Conservation (phyloP, 371 early-diverging fungal genomes). For the Rhizopus stolonifer region DNA sequence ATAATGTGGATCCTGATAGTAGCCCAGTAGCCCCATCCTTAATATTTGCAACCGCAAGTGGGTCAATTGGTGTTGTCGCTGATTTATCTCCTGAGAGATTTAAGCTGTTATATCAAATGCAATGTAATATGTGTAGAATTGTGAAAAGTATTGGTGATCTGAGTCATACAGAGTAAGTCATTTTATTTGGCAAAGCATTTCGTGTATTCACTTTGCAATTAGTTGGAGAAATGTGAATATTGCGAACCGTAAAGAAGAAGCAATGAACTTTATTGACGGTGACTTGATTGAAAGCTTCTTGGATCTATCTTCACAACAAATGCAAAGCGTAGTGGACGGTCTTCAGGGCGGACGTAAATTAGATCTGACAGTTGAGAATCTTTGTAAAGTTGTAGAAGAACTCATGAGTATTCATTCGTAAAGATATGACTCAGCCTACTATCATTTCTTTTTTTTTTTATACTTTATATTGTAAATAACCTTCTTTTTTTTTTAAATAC, state of each 20-base stretch:
- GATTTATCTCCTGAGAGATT: conserved; percentile 62
- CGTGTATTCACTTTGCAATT: neutral
- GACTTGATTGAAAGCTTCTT: conserved; percentile 87
- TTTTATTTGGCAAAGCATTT: neutral
- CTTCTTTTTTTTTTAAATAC: neutral
- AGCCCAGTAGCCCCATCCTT: conserved; percentile 54
- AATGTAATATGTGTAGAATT: conserved; percentile 66
- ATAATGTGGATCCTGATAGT: conserved; percentile 58
- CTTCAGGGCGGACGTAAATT: conserved; percentile 44
- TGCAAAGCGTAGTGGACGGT: conserved; percentile 63
- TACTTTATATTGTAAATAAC: neutral
- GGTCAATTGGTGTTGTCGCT: conserved; percentile 81
- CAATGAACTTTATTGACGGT: conserved; percentile 85
- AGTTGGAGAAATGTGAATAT: conserved; percentile 72
- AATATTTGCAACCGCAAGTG: conserved; percentile 78
- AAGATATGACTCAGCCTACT: too few species aligned
- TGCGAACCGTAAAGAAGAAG: conserved; percentile 52
- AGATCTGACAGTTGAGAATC: conserved; percentile 44
- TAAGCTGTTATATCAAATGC: conserved; percentile 67
- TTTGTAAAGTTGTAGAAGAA: conserved; percentile 53
- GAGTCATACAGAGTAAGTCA: conserved; percentile 61
- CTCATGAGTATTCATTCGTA: conserved; percentile 51
- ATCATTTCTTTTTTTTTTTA: neutral
- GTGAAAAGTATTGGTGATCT: conserved; percentile 68
- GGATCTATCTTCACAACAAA: conserved; percentile 66